Conservation (phyloP, 2,329 filamentous ascomycete species). For the Alternaria sp. region DNA sequence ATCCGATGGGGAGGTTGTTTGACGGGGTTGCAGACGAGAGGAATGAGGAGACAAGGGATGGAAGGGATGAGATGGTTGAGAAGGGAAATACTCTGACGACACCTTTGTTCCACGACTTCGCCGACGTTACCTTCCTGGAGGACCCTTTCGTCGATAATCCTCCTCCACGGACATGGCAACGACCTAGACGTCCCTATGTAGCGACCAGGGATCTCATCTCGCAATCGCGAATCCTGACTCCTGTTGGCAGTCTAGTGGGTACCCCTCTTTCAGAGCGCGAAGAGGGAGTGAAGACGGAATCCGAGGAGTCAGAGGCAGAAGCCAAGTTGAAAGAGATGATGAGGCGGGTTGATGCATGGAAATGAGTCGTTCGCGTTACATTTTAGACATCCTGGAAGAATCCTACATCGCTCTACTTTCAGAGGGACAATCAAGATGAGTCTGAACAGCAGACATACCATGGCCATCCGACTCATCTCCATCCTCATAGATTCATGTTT, state of each 20-base stretch:
- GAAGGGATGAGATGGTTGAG: too few relatives aligned
- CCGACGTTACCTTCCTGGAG: background rate
- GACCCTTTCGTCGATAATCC: background rate
- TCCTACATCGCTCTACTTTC: too few relatives aligned
- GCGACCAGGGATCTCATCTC: slow-evolving; percentile 8
- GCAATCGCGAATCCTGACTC: background rate
- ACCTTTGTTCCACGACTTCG: background rate
- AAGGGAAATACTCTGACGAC: background rate
- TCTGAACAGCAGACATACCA: too few relatives aligned
- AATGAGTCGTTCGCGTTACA: background rate
- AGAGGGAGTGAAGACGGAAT: background rate
- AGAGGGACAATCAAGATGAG: too few relatives aligned
- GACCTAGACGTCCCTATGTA: background rate
- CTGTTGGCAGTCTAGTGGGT: background rate
- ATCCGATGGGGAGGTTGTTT: slow-evolving; percentile 29
- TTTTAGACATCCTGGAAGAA: background rate
- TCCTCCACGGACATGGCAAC: background rate
- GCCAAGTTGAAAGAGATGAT: background rate
- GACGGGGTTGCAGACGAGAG: too few relatives aligned
- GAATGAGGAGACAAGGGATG: too few relatives aligned
- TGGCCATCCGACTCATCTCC: too few relatives aligned
- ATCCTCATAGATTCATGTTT: too few relatives aligned
- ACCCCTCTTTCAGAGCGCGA: background rate
- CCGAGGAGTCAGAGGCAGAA: background rate
- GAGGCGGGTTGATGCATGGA: background rate